Percentiles rank a stretch among this genome's conserved stretches.
Conservation (phyloP, 306 rosid species). For the Trifolium repens region DNA sequence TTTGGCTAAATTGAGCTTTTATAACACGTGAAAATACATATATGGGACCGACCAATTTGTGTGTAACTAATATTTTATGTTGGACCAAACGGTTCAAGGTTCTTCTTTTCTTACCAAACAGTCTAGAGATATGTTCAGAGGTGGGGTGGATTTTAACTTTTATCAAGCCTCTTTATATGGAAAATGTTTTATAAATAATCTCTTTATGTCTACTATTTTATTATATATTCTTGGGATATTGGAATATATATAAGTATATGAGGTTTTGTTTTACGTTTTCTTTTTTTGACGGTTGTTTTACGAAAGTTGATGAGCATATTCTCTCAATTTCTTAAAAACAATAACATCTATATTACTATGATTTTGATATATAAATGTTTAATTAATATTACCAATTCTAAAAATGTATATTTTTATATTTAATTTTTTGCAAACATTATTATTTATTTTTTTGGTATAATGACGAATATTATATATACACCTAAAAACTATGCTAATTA, state of each 20-base stretch:
- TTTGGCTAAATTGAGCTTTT: conserved; percentile 25
- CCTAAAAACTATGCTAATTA: too few species aligned
- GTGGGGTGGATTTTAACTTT: conserved; percentile 5
- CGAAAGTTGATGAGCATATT: background rate
- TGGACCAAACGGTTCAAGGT: conserved; percentile 1
- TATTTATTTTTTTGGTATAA: too few species aligned
- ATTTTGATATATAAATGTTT: too few species aligned
- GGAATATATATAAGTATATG: background rate
- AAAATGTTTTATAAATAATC: background rate
- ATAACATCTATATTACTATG: background rate
- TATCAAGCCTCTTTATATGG: background rate
- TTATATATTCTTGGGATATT: background rate
- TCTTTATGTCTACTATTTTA: background rate
- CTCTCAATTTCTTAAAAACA: background rate
- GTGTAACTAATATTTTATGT: conserved; percentile 5
- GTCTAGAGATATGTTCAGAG: background rate
- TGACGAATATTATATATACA: too few species aligned
- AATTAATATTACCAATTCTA: too few species aligned
- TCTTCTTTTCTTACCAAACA: conserved; percentile 16
- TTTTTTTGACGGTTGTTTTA: background rate
- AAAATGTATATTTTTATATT: too few species aligned
- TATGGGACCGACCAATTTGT: background rate
- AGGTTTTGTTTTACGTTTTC: background rate
- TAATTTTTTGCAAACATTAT: too few species aligned
- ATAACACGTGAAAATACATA: background rate